Base-by-base conservation (phyloP, 2,329 filamentous ascomycete genomes). In the Cercospora berteroae region DNA sequence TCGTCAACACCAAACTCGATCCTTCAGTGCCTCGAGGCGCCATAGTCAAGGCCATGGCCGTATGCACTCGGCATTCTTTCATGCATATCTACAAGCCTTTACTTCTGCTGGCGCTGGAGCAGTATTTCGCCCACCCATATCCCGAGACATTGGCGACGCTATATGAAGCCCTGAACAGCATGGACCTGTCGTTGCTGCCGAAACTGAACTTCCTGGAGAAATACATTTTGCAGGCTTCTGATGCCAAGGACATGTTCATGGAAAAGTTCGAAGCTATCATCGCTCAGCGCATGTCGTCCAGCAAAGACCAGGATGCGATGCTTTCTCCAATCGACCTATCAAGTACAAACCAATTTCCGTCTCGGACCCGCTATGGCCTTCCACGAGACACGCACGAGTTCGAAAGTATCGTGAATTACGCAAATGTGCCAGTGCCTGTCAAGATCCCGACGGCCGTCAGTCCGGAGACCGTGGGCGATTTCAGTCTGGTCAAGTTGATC, bases 61-160 rank as follows among this genome's bases (percentile, higher is more conserved):
- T 99, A 73, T 99, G 95, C 83, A 99, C 95, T 7, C 86, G 95
- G 52, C 95, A 99, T 83, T 94, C 95, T 3, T 99, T 99, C 80
- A 82, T 99, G 72, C 95, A 99, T 80, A 99, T 99, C 71, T 99
- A 99, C 83, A 99, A 99, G 86, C 95, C 95, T 29, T 85, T 99
- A 44, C 84, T 99, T 61, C 83, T 99, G 42, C 82, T 99, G 52
- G 95, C 95, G 0, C 84, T 99, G 62, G 94, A 99, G 76, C 94
- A 98, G 77, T 99, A 99, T 79, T 99, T 98, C 81, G 95, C 96
- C 76, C 89, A 90, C 0, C 95, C 95, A 0, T 89, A 91, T 36
- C 88, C 92, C 4, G 93, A 96, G 78, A 99, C 95, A 0, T 84
- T 99, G 60, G 89, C 92, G 56, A 88, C 92, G 77, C 85, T 99